These are phyloP conservation scores for Colletotrichum orbiculare DNA, from an alignment of 2,329 filamentous ascomycete genomes.

Conservation along the genomic window DNA sequence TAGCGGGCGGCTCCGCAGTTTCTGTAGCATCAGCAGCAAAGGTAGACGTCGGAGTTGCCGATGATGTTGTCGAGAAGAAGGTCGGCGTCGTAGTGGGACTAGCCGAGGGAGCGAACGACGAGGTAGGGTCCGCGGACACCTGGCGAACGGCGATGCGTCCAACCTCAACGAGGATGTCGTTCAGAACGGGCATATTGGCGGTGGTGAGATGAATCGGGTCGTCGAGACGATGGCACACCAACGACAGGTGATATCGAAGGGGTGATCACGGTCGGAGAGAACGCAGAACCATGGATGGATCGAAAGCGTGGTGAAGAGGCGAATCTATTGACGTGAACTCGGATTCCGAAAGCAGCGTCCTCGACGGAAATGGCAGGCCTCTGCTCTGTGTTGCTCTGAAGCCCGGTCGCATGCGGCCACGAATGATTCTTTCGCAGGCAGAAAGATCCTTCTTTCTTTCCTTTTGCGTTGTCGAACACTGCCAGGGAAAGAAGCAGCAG, in stretches of 20 bases:
- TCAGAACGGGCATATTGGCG: conserved; percentile 49
- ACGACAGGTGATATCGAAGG: conserved; percentile 22
- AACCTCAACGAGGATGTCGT: conserved; percentile 50
- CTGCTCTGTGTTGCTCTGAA: not conserved
- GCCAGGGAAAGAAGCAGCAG: not conserved
- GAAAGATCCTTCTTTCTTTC: not conserved
- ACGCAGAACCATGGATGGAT: conserved; percentile 26
- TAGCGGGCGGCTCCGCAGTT: conserved; percentile 28
- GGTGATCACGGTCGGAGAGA: conserved; percentile 23
- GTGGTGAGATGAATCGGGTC: conserved; percentile 6
- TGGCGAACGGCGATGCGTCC: conserved; percentile 49
- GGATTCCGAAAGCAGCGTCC: conserved; percentile 31
- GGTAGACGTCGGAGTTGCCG: not conserved
- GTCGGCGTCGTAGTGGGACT: conserved; percentile 37
- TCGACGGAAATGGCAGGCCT: conserved; percentile 29
- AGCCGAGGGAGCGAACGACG: conserved; percentile 38
- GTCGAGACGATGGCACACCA: conserved; percentile 12
- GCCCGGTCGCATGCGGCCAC: conserved; percentile 33
- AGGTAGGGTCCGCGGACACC: conserved; percentile 31
- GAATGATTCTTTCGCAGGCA: conserved; percentile 10
- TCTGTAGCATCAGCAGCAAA: conserved; percentile 2
- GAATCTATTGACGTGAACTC: conserved; percentile 18
- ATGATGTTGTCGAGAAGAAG: conserved; percentile 17
- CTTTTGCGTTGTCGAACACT: not conserved
- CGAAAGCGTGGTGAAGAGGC: conserved; percentile 7